These are phyloP conservation scores for Staphylotrichum longicolle DNA, from an alignment of 495 filamentous ascomycete genomes.

Conservation along the genomic window DNA sequence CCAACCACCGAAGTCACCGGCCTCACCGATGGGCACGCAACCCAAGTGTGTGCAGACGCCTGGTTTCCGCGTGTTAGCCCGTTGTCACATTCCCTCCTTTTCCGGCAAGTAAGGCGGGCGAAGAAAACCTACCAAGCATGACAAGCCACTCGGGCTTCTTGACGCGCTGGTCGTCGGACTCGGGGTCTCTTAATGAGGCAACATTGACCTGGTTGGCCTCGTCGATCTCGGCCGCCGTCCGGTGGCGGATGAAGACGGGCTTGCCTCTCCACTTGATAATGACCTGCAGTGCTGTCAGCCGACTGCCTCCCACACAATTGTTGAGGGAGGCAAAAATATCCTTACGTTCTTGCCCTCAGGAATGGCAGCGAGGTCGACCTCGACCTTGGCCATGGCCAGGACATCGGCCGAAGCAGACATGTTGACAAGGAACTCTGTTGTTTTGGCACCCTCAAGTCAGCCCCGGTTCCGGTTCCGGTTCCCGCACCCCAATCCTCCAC, in stretches of 20 bases:
- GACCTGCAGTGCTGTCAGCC: slow-evolving; percentile 56
- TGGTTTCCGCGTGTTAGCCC: slow-evolving; percentile 36
- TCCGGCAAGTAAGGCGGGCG: background rate
- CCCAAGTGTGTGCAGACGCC: slow-evolving; percentile 98
- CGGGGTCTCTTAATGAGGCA: slow-evolving; percentile 80
- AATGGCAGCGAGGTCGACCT: slow-evolving; percentile 86
- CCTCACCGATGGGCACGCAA: slow-evolving; percentile 98
- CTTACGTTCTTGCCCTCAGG: slow-evolving; percentile 99
- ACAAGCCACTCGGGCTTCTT: slow-evolving; percentile 98
- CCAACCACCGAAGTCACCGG: slow-evolving; percentile 97
- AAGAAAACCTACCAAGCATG: slow-evolving; percentile 81
- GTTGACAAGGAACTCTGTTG: slow-evolving; percentile 94
- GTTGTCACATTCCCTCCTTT: background rate
- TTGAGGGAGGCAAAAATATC: slow-evolving; percentile 5
- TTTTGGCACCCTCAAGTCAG: slow-evolving; percentile 20
- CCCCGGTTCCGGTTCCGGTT: background rate
- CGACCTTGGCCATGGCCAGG: slow-evolving; percentile 98
- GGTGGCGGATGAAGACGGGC: slow-evolving; percentile 99
- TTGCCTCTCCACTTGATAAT: slow-evolving; percentile 99
- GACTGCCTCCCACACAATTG: background rate
- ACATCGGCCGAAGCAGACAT: slow-evolving; percentile 99
- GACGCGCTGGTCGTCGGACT: slow-evolving; percentile 86
- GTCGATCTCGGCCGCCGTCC: slow-evolving; percentile 80
- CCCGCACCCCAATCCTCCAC: background rate
- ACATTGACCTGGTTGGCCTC: slow-evolving; percentile 78